Base-by-base conservation (phyloP, 345 rosid species). In the Atalantia buxifolia region DNA sequence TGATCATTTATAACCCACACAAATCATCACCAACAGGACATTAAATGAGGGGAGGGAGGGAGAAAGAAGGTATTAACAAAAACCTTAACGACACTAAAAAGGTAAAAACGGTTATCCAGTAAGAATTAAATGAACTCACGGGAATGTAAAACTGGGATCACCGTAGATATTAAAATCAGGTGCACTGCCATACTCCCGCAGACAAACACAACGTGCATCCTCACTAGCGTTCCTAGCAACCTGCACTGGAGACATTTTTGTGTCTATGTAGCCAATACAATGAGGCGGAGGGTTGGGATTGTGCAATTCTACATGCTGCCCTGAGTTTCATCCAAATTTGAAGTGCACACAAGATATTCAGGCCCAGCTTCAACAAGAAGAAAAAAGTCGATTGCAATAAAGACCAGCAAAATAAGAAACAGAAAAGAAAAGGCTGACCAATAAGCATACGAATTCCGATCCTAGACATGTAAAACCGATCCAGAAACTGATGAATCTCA, bases 241-340 rank as follows among this genome's bases (percentile, higher is more conserved):
- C 86, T 89, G 92, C 85, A 94, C 68, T 0, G 99, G 99, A 83
- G 99, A 97, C 98, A 92, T 94, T 85, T 90, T 92, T 40, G 98
- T 92, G 82, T 97, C 87, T 83, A 97, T 97, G 83, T 86, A 94
- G 53, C 99, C 99, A 62, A 97, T 88, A 18, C 86, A 84, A 78
- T 92, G 88, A 69, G 90, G 98, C 76, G 91, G 91, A 5, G 99
- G 97, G 31, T 92, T 90, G 56, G 95, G 95, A 84, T 94, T 94
- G 85, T 97, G 99, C 88, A 97, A 83, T 86, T 97, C 98, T 79
- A 97, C 99, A 67, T 97, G 99, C 90, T 97, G 98, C 88, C 98
- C 99, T 94, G 95, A 63, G 86, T 73, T 83, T 83, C 80, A 85
- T 72, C 79, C 72, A 80, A 38, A 71, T 60, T 27, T 63, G n/a